These are phyloP conservation scores for Gilbertella persicaria DNA, from an alignment of 371 early-diverging fungal species.

Conservation along the genomic window DNA sequence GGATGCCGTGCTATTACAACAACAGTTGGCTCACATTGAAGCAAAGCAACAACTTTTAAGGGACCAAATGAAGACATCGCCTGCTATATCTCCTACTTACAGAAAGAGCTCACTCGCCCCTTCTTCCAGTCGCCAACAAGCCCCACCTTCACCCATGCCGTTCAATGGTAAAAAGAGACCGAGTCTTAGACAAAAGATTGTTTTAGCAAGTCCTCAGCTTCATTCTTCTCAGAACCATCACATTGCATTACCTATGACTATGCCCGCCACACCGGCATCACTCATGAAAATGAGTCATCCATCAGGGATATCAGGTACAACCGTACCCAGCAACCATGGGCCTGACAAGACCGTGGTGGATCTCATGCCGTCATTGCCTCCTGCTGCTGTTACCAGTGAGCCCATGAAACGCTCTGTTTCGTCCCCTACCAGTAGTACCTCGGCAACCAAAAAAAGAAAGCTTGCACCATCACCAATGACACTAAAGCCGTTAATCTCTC, in stretches of 20 bases:
- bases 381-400: not conserved
- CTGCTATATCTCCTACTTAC: slow-evolving; percentile 8
- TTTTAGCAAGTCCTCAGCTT: slow-evolving; percentile 9
- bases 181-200: slow-evolving; percentile 11
- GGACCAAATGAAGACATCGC: slow-evolving; percentile 11
- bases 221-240: slow-evolving; percentile 2
- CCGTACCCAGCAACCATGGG: not conserved
- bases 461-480: slow-evolving; percentile 21
- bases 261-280: slow-evolving; percentile 57
- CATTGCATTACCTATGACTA: not conserved
- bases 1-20: slow-evolving; percentile 2
- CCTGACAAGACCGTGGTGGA: not conserved
- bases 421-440: not conserved
- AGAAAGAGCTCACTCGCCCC: slow-evolving; percentile 11
- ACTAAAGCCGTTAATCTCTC: slow-evolving; percentile 28
- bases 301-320: too few species aligned
- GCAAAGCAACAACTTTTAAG: slow-evolving; percentile 9
- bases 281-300: slow-evolving; percentile 45
- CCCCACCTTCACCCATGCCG: slow-evolving; percentile 10
- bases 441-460: slow-evolving; percentile 4
- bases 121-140: slow-evolving; percentile 2
- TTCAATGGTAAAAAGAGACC: not conserved
- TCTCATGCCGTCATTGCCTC: slow-evolving; percentile 4
- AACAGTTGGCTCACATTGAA: slow-evolving; percentile 19
- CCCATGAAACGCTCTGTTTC: not conserved